phyloP scores from a whole-genome alignment of 192 early-diverging fungal genomes.

The Entomortierella chlamydospora region DNA sequence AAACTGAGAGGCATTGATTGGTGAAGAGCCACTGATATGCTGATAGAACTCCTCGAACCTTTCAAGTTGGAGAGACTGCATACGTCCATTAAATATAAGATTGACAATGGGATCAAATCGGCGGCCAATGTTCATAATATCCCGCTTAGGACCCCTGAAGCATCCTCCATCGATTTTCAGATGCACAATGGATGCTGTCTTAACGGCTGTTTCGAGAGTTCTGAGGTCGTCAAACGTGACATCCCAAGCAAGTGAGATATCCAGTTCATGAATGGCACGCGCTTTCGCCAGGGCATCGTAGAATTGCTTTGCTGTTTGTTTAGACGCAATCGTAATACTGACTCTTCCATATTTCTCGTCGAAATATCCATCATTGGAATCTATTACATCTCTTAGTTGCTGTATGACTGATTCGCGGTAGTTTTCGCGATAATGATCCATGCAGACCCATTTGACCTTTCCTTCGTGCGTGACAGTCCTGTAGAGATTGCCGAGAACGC shows the following conservation, averaged over 20 bases:
- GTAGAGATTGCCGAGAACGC: constrained; percentile 16
- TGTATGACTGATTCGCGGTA: not conserved
- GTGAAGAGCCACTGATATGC: too few relatives aligned
- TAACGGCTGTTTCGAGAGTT: not conserved
- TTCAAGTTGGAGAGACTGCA: too few relatives aligned
- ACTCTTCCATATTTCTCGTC: constrained; percentile 9
- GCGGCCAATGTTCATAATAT: constrained; percentile 1
- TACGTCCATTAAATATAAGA: constrained; percentile 3
- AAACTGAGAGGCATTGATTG: too few relatives aligned
- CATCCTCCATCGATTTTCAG: not conserved
- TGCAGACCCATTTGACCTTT: constrained; percentile 32
- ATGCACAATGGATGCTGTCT: not conserved
- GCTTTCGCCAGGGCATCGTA: constrained; percentile 12
- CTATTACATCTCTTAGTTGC: constrained; percentile 6
- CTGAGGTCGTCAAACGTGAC: constrained; percentile 2
- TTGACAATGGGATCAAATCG: constrained; percentile 9
- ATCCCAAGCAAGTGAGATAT: constrained; percentile 2
- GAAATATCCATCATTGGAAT: not conserved
- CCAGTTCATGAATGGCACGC: not conserved
- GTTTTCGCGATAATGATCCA: constrained; percentile 19
- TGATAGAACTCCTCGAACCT: too few relatives aligned
- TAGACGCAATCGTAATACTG: not conserved
- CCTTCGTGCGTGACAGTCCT: constrained; percentile 17
- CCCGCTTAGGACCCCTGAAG: not conserved
- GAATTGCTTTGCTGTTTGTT: not conserved